Conservation (phyloP, 2,329 filamentous ascomycete species). For the Bipolaris cookei region DNA sequence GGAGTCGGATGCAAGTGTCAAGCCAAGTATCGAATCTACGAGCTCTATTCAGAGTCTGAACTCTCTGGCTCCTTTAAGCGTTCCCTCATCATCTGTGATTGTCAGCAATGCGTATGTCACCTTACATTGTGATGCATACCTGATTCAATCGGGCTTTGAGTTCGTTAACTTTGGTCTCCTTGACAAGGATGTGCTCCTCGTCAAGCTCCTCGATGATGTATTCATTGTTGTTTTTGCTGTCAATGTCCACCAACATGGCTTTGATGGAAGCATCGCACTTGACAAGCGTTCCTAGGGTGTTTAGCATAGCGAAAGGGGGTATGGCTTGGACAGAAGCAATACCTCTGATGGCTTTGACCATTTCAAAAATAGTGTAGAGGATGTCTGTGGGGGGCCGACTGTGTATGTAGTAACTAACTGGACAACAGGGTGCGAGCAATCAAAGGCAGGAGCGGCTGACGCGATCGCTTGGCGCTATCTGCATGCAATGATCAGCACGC, state of each 20-base stretch:
- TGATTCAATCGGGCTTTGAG: slow-evolving; percentile 73
- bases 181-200: slow-evolving; percentile 76
- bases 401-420: slow-evolving; percentile 8
- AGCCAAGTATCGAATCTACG: background rate
- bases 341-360: slow-evolving; percentile 67
- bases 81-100: slow-evolving; percentile 46
- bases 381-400: slow-evolving; percentile 10
- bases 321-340: background rate
- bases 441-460: slow-evolving; percentile 5
- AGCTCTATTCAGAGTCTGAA: slow-evolving; percentile 41
- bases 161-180: slow-evolving; percentile 71
- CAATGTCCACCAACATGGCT: slow-evolving; percentile 80
- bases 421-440: slow-evolving; percentile 36
- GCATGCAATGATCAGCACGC: background rate
- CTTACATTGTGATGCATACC: slow-evolving; percentile 51
- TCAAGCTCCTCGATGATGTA: slow-evolving; percentile 83
- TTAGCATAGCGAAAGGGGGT: slow-evolving; percentile 7
- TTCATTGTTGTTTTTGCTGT: slow-evolving; percentile 68
- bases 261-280: slow-evolving; percentile 88
- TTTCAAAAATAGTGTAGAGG: slow-evolving; percentile 39
- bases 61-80: slow-evolving; percentile 47
- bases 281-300: slow-evolving; percentile 68
- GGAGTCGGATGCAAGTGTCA: background rate
- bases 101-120: background rate
- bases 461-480: slow-evolving; percentile 26